Conservation (phyloP, 176 grass and related monocot genomes). For the Carex parvula region DNA sequence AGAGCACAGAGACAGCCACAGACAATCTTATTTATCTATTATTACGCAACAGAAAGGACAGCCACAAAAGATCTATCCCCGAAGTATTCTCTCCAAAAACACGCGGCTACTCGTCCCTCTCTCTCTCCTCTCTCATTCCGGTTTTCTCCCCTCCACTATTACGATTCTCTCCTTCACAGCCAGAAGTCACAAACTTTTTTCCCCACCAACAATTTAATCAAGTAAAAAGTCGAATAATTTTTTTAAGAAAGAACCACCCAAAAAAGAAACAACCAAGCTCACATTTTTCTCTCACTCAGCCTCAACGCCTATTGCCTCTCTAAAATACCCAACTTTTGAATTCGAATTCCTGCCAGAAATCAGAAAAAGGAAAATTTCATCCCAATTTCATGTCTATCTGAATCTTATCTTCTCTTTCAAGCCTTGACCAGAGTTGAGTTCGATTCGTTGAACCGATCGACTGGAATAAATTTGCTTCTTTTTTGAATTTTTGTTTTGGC, state of each 20-base stretch:
- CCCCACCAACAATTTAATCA: slow-evolving; percentile 21
- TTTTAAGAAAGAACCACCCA: background rate
- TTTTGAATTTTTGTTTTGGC: background rate
- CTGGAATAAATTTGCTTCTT: slow-evolving; percentile 2
- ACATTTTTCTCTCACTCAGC: slow-evolving; percentile 17
- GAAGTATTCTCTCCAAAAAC: slow-evolving; percentile 1
- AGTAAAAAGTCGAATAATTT: background rate
- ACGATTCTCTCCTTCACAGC: slow-evolving; percentile 21
- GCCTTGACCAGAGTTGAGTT: background rate
- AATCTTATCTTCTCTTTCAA: background rate
- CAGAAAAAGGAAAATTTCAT: background rate
- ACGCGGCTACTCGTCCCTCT: slow-evolving; percentile 28
- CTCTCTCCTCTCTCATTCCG: background rate
- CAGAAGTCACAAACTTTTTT: slow-evolving; percentile 9
- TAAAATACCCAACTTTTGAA: background rate
- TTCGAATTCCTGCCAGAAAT: background rate
- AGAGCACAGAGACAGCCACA: no score
- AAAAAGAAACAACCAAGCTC: slow-evolving; percentile 5
- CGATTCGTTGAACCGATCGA: slow-evolving; percentile 5
- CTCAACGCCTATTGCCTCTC: background rate
- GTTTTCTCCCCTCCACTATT: slow-evolving; percentile 27
- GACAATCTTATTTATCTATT: background rate
- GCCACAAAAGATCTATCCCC: slow-evolving; percentile 7
- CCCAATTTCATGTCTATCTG: background rate
- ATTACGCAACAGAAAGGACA: background rate